Conservation (phyloP, 2,329 filamentous ascomycete species). For the Aspergillus oerlinghausenensis region DNA sequence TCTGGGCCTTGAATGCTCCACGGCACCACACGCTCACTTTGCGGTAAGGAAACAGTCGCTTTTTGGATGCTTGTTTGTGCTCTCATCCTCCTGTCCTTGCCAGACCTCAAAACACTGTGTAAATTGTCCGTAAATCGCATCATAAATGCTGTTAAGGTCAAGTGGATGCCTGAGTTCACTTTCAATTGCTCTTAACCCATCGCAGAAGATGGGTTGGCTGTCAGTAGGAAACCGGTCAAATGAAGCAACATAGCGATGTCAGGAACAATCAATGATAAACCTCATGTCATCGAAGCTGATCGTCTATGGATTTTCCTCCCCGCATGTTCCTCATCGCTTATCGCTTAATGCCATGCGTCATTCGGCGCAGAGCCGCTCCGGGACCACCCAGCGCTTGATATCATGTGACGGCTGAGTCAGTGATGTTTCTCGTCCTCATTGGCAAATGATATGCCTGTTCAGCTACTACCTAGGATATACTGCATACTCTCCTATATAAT, state of each 20-base stretch:
- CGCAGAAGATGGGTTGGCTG: not conserved
- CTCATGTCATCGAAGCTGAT: slow-evolving; percentile 28
- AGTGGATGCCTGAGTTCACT: not conserved
- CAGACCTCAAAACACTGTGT: not conserved
- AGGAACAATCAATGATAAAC: not conserved
- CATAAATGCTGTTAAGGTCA: not conserved
- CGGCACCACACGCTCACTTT: slow-evolving; percentile 1
- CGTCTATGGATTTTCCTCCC: slow-evolving; percentile 26
- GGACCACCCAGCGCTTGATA: slow-evolving; percentile 6
- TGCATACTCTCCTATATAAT: not conserved
- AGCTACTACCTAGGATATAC: not conserved
- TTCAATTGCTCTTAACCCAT: not conserved
- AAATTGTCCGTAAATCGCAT: not conserved
- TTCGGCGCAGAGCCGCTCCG: slow-evolving; percentile 11
- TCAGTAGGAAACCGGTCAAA: not conserved
- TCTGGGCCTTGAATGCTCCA: not conserved
- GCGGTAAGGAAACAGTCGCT: not conserved
- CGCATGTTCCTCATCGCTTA: slow-evolving; percentile 17
- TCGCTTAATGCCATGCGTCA: slow-evolving; percentile 5
- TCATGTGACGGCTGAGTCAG: slow-evolving; percentile 23
- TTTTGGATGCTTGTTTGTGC: not conserved
- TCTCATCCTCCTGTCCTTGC: not conserved
- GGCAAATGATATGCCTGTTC: not conserved
- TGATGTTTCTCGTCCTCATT: not conserved
- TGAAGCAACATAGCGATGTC: not conserved